A percentile compares a stretch with the other conserved stretches of the same genome.
Conservation (phyloP, 768 basidiomycete genomes). For the Erythrobasidium yunnanense region DNA sequence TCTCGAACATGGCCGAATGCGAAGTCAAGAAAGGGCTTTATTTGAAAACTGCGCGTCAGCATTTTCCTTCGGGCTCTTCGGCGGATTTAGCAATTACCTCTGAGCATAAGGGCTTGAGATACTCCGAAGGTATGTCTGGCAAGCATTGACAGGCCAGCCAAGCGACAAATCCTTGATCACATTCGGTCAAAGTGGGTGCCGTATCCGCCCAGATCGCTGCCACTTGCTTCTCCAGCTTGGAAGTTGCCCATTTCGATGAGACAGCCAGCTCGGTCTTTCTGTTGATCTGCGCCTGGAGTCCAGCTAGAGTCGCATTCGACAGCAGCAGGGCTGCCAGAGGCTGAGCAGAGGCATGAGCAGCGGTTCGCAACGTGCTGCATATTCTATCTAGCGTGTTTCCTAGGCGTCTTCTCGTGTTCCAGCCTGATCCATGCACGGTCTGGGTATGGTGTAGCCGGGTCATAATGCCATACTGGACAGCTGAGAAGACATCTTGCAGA, state of each 20-base stretch:
- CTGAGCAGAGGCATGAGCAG: no score
- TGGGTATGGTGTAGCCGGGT: background rate
- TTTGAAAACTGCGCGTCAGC: background rate
- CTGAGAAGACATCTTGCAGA: background rate
- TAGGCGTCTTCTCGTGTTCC: background rate
- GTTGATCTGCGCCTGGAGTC: no score
- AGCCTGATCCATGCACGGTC: background rate
- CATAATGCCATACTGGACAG: slow-evolving; percentile 11
- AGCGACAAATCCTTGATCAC: background rate
- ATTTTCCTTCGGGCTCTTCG: background rate
- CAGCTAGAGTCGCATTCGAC: no score
- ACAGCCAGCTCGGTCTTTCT: no score
- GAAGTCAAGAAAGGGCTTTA: slow-evolving; percentile 27
- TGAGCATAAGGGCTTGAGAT: background rate
- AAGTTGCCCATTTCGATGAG: background rate
- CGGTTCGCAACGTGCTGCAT: background rate
- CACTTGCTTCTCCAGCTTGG: background rate
- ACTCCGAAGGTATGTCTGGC: slow-evolving; percentile 2
- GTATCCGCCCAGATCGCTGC: background rate
- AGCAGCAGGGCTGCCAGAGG: no score
- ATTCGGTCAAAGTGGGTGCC: background rate
- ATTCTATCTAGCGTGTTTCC: background rate
- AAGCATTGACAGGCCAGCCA: slow-evolving; percentile 32
- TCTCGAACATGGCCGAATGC: slow-evolving; percentile 16
- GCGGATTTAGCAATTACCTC: background rate